Base-by-base conservation (phyloP, 495 filamentous ascomycete species). In the Aspergillus leporis region DNA sequence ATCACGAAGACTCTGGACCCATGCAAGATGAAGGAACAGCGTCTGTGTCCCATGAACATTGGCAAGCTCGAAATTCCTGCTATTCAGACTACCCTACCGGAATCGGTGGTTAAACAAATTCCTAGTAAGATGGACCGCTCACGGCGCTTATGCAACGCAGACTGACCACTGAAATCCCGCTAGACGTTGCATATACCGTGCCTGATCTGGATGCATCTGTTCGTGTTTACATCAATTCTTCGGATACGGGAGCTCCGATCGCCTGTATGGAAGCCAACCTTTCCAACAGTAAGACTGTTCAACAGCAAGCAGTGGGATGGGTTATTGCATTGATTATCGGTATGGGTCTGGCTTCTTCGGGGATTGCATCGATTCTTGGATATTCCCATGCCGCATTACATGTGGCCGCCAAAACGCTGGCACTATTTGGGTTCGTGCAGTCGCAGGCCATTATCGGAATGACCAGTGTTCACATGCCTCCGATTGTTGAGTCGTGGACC, bases 321-420 rank as follows among this genome's bases (percentile, higher is more conserved):
- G 76, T 81, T 16, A 88, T 91, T 10, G 93, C 93, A 32, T 80
- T 93, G 53, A 90, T 97, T 45, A 89, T 90, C 45, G 90, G 89
- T 47, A 68, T 97, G 43, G 91, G 89, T 54, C 80, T 98, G 23
- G 75, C 91, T 40, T 87, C 87, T 8, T 93, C 90, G 23, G 90
- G 90, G 53, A 82, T 93, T 51, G 85, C 90, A 31, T 89, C 87
- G 18, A 89, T 89, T 14, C 75, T 93, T 7, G 91, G 90, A 28
- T 86, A 96, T 72, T 90, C 93, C n/a, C 97, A 96, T 68, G 93
- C 94, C 3, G 94, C 94, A 34, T 91, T 93, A 22, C 93, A 97
- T 71, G 87, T 98, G 25, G 93, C 93, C 5, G 87, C 92, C 22
- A 96, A 94, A 68, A 87, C 93, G 4, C 75, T 97, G 31, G 92